Conservation (phyloP, 2,329 filamentous ascomycete genomes). For the Cordyceps cicadae region DNA sequence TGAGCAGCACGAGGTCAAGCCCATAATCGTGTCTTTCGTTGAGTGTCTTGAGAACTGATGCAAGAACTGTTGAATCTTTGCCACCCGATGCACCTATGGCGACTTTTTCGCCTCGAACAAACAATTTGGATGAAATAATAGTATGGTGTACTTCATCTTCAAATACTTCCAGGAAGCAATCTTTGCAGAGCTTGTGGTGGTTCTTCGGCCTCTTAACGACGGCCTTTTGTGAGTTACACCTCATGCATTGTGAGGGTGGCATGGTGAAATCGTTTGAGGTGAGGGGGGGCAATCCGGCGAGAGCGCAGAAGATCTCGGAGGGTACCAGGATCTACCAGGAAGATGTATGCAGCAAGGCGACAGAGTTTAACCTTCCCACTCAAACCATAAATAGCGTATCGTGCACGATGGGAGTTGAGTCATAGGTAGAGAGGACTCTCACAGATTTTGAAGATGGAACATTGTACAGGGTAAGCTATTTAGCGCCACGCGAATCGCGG, state of each 20-base stretch:
- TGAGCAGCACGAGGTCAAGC: slow-evolving; percentile 75
- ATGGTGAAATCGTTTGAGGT: slow-evolving; percentile 37
- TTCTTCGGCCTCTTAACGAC: slow-evolving; percentile 93
- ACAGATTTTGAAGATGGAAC: background rate
- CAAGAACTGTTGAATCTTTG: slow-evolving; percentile 94
- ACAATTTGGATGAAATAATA: slow-evolving; percentile 73
- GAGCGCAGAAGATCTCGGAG: background rate
- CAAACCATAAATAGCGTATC: background rate
- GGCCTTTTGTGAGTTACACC: slow-evolving; percentile 69
- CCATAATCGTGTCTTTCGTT: slow-evolving; percentile 86
- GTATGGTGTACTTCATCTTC: slow-evolving; percentile 93
- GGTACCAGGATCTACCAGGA: background rate
- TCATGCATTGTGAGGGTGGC: slow-evolving; percentile 67
- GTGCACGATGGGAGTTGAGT: background rate
- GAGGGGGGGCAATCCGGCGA: background rate
- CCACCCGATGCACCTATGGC: slow-evolving; percentile 95
- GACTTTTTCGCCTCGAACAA: slow-evolving; percentile 72
- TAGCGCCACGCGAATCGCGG: background rate
- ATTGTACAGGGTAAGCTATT: slow-evolving; percentile 7
- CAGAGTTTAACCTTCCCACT: background rate
- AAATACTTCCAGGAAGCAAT: slow-evolving; percentile 80
- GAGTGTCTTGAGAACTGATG: slow-evolving; percentile 86
- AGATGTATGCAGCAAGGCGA: background rate
- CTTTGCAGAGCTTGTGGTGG: slow-evolving; percentile 82
- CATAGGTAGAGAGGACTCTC: background rate